Base-by-base conservation (phyloP, 495 filamentous ascomycete species). In the Beverwykella pulmonaria region DNA sequence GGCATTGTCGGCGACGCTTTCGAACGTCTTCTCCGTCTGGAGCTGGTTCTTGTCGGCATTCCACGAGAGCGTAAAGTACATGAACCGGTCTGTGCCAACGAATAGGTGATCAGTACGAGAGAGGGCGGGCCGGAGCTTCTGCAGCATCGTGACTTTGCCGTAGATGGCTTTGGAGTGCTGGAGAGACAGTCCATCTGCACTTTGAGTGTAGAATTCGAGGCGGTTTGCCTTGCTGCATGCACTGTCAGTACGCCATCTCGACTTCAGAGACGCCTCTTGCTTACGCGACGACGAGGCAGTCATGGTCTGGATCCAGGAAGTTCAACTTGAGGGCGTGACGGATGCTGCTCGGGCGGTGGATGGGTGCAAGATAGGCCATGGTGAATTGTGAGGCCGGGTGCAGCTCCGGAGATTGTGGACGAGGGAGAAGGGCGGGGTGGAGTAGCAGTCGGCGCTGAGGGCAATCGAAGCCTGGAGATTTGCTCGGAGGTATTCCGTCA, bases 311-410 rank as follows among this genome's bases (percentile, higher is more conserved):
- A 61, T 82, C 81, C 20, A 96, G 79, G 63, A 98, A 86, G 61
- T 87, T 84, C 49, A 92, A 80, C 71, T 88, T 92, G 62, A 98
- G 75, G 12, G 92, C 92, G 83, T 96, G 88, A 41, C 92, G 87
- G 61, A 97, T 87, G 75, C 91, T 95, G 74, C 88, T 96, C 26
- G 94, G 89, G 68, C 89, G 82, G 77, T 98, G 94, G 59, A 99
- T 96, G 4, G 94, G 93, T 65, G 91, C 92, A 63, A 99, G 80
- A 72, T 97, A 99, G 52, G 95, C 89, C 94, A 99, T 99, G 61
- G 12, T 59, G 23, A 55, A 19, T 7, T 1, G 6, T 20, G 20
- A 14, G 34, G 15, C n/a, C 10, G 10, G 19, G 12, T 49, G 46
- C 44, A 56, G 48, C 46, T 64, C 26, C 34, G 12, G 4, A 10